Base-by-base conservation (phyloP, 345 rosid species). In the Pelargonium nanum region DNA sequence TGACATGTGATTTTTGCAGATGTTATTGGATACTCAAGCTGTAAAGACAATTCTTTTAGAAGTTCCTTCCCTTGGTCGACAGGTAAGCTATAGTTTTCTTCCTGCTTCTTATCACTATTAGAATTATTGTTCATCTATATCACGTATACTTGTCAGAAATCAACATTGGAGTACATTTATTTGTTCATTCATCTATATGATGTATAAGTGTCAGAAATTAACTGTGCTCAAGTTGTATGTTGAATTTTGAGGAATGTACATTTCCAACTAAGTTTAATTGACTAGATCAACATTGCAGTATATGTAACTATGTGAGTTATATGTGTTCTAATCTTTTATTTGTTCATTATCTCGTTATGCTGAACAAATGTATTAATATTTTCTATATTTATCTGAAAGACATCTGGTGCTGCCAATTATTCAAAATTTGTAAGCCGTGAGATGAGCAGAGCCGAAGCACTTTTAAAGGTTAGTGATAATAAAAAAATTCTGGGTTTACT, bases 391-490 rank as follows among this genome's bases (percentile, higher is more conserved):
- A 22, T 64, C 8, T 56, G 65, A 61, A 34, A 93, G 99, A 77
- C 90, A 26, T 73, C 99, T 24, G 74, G 78, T 66, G 94, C 97
- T 77, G 86, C 94, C 32, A 87, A 89, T 74, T 93, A 89, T 71
- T 80, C 90, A 6, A 89, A 87, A 83, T 93, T 93, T 69, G 94
- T 93, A 51, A 93, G 92, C 78, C 92, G 97, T 64, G 97, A 89
- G 83, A 93, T 93, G 99, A 89, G 99, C 84, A 87, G 89, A 84
- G 99, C 97, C 62, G 99, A 93, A 86, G 97, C 99, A 68, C 95
- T 93, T 65, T 77, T 93, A 62, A 93, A 93, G 97, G 95, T 87
- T 64, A 57, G 72, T 62, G n/a, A 60, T 57, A n/a, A n/a, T 53
- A 59, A 58, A 19, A 56, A 67, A 15, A 2, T 62, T 57, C 28